A percentile compares a stretch with the other conserved stretches of the same genome.
Evolutionary conservation across 306 rosid species (phyloP).

Genomic region (Crotalaria pallida): DNA sequence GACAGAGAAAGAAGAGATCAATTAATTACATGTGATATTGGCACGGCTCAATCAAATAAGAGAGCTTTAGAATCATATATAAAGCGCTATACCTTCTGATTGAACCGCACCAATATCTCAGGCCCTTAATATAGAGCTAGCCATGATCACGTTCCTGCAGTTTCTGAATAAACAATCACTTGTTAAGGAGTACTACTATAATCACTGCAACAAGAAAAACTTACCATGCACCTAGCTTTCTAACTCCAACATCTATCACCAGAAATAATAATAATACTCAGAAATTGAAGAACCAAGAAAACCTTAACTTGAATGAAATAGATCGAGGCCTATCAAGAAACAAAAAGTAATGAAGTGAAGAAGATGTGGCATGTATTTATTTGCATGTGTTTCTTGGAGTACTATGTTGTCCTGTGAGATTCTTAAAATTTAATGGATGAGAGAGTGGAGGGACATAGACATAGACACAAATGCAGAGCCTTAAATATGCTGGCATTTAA

Average conservation of each 20-base stretch:
- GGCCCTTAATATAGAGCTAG: background rate
- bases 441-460: constrained; percentile 26
- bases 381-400: constrained; percentile 18
- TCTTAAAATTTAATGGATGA: constrained; percentile 35
- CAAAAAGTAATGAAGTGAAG: constrained; percentile 17
- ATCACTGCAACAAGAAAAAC: constrained; percentile 8
- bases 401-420: constrained; percentile 37
- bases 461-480: constrained; percentile 29
- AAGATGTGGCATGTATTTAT: constrained; percentile 28
- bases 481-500: constrained; percentile 50
- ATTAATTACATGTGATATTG: constrained; percentile 56
- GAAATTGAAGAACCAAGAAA: constrained; percentile 4
- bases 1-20: background rate
- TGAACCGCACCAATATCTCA: constrained; percentile 85
- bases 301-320: constrained; percentile 2
- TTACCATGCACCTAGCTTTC: background rate
- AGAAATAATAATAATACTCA: background rate
- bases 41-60: constrained; percentile 92
- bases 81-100: constrained; percentile 56
- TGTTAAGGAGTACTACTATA: background rate
- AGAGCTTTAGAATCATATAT: constrained; percentile 38
- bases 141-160: constrained; percentile 15
- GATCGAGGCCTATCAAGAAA: constrained; percentile 5
- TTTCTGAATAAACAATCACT: constrained; percentile 5
- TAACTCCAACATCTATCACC: background rate